These are phyloP conservation scores for Alternaria sp. DNA, from an alignment of 2,329 filamentous ascomycete species.

Conservation along the genomic window DNA sequence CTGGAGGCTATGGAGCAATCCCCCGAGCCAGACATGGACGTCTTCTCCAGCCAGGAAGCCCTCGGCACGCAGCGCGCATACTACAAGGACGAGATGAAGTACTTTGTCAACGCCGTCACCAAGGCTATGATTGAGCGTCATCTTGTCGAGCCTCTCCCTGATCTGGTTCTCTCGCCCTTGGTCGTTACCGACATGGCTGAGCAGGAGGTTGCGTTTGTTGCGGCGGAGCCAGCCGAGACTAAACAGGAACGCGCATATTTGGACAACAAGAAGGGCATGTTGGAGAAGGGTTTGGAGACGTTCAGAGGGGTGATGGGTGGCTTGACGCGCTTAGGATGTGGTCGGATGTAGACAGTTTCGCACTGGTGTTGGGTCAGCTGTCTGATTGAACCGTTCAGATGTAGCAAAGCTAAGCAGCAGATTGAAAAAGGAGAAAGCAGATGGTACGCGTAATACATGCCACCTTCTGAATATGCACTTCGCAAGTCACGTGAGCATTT, in stretches of 20 bases:
- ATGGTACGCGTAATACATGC: background rate
- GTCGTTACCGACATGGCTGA: slow-evolving; percentile 46
- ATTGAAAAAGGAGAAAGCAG: background rate
- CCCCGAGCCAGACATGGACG: slow-evolving; percentile 46
- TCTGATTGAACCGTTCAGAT: background rate
- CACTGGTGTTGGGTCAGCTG: background rate
- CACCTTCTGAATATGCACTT: background rate
- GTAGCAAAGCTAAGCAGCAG: background rate
- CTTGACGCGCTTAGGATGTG: slow-evolving; percentile 12
- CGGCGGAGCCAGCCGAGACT: slow-evolving; percentile 46
- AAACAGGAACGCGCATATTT: slow-evolving; percentile 39
- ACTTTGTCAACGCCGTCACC: slow-evolving; percentile 48
- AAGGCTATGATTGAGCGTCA: slow-evolving; percentile 53
- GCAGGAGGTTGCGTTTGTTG: slow-evolving; percentile 45
- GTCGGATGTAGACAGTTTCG: background rate
- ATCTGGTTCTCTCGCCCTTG: slow-evolving; percentile 43
- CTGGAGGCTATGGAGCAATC: slow-evolving; percentile 6
- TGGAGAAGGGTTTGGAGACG: slow-evolving; percentile 49
- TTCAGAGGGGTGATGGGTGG: slow-evolving; percentile 46
- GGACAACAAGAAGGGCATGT: slow-evolving; percentile 39
- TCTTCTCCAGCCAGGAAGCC: slow-evolving; percentile 47
- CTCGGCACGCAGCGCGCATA: slow-evolving; percentile 49
- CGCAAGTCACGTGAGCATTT: no score
- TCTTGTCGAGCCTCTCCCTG: slow-evolving; percentile 43
- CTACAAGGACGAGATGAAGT: slow-evolving; percentile 52